Conservation (phyloP, 2,329 filamentous ascomycete species). For the Arthrobotrys sinensis region DNA sequence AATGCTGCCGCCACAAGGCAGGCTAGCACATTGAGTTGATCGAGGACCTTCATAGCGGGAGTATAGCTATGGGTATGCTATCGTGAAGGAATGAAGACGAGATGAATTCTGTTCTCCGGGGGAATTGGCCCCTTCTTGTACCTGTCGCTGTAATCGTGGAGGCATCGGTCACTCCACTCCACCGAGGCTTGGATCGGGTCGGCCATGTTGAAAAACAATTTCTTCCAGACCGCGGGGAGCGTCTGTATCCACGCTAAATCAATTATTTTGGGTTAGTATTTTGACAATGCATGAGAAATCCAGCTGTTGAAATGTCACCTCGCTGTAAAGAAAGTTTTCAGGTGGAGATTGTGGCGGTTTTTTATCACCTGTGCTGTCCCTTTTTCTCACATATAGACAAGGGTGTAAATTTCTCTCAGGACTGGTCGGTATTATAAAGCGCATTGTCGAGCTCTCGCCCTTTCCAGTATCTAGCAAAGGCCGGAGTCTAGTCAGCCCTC, state of each 20-base stretch:
- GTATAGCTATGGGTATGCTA: constrained; percentile 9
- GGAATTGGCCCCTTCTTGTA: constrained; percentile 6
- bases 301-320: constrained; percentile 9
- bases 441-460: too few relatives aligned
- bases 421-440: background rate
- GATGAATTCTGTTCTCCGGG: background rate
- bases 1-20: constrained; percentile 22
- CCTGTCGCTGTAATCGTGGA: background rate
- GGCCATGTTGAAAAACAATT: background rate
- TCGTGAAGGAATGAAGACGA: constrained; percentile 5
- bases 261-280: constrained; percentile 5
- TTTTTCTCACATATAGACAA: background rate
- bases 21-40: constrained; percentile 20
- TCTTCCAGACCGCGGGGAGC: constrained; percentile 14
- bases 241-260: constrained; percentile 15
- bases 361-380: constrained; percentile 12
- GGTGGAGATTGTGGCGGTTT: constrained; percentile 18
- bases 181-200: background rate
- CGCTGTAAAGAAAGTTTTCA: background rate
- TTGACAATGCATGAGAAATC: background rate
- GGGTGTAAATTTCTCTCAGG: constrained; percentile 6
- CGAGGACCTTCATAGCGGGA: constrained; percentile 27
- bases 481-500: too few relatives aligned
- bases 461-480: too few relatives aligned
- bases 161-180: background rate